Percentiles rank a stretch among this genome's conserved stretches.
Conservation (phyloP, 2,329 filamentous ascomycete species). For the Epichloe aotearoae region DNA sequence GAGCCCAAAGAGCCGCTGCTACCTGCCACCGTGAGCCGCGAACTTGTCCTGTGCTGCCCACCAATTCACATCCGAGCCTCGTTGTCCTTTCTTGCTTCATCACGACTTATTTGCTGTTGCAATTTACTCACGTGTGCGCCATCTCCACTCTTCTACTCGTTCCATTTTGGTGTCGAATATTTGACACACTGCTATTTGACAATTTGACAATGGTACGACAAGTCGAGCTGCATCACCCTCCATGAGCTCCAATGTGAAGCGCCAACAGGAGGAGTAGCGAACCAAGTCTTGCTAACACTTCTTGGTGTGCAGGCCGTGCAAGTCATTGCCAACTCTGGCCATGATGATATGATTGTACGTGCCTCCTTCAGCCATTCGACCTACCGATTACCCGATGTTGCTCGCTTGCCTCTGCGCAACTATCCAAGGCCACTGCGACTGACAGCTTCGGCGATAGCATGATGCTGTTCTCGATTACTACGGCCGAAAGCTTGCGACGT, state of each 20-base stretch:
- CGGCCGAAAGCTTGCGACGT: conserved; percentile 87
- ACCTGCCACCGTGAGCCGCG: neutral
- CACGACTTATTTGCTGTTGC: neutral
- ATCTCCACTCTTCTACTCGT: neutral
- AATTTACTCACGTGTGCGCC: neutral
- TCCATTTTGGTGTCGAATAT: neutral
- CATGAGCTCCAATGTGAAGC: no score
- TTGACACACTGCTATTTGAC: neutral
- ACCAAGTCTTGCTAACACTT: conserved; percentile 12
- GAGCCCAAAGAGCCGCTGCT: neutral
- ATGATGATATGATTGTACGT: conserved; percentile 99
- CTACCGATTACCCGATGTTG: neutral
- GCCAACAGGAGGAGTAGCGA: no score
- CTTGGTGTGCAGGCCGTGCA: conserved; percentile 23
- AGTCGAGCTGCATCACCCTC: neutral
- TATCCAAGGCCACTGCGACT: neutral
- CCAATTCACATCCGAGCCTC: neutral
- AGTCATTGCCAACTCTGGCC: conserved; percentile 37
- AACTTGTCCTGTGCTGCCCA: neutral
- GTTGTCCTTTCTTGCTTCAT: neutral
- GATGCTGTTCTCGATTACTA: conserved; percentile 99
- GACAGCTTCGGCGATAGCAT: conserved; percentile 43
- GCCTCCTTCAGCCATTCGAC: neutral
- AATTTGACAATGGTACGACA: conserved; percentile 4
- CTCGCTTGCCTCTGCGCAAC: neutral